Evolutionary conservation across 345 rosid species (phyloP), one percentile per base, ranked within the genome.

Genomic region (Syzygium oleosum): DNA sequence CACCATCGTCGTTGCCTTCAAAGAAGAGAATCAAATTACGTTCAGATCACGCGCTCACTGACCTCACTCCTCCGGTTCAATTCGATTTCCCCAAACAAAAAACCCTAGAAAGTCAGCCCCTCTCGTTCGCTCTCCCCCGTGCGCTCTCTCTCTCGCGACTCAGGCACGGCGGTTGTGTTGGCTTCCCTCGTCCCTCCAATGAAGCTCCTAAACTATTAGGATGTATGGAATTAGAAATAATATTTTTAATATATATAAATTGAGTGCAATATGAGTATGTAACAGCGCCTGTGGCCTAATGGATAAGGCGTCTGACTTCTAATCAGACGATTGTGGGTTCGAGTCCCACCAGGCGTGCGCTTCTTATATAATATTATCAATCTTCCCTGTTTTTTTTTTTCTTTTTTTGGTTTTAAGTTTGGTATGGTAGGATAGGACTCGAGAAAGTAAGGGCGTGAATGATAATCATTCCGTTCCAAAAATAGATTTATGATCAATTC

Each of bases 281-380:
- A 7, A 55, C 58, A n/a, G 95, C 93, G 91, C 95, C 94, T 93
- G 94, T 94, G 96, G 95, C 93, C 94, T 92, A 94, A 92, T 91
- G 94, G 94, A 90, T 90, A 89, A 90, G 92, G 92, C 90, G 90
- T 87, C 90, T 89, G 90, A 89, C 92, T 90, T 90, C 92, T 91
- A 89, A 89, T 89, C 92, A 91, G 91, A 90, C 92, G 94, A 93
- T 92, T 92, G 94, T 91, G 94, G 94, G 95, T 93, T 94, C 94
- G 94, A 93, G 91, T 93, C 96, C 94, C 94, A 94, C 93, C 92
- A 92, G 93, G 94, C 91, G 94, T 92, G 93, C 23, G 9, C 46
- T 43, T 43, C 46, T 43, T 1, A 43, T 43, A 43, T 43, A 6
- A 43, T 43, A 43, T 55, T 19, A 19, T 21, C 46, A 1, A 21